Evolutionary conservation across 1,284 basidiomycete species (phyloP).

Genomic region (Sparassis latifolia): DNA sequence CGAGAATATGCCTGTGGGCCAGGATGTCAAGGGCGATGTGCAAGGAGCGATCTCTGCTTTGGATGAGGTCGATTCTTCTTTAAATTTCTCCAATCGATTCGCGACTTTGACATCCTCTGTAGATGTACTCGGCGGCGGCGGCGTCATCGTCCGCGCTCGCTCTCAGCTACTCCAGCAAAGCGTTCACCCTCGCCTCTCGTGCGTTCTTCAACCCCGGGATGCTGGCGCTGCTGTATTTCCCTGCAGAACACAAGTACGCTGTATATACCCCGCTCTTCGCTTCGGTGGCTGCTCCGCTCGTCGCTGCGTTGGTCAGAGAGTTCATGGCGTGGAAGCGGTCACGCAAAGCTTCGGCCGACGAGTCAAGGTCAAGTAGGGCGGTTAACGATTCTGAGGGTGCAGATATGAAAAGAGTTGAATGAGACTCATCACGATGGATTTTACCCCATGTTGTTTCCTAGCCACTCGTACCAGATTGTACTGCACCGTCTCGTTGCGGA

Average conservation of each 20-base stretch:
- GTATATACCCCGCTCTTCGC: constrained; percentile 92
- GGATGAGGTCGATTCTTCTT: constrained; percentile 44
- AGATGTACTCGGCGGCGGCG: constrained; percentile 38
- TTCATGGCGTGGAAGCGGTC: constrained; percentile 46
- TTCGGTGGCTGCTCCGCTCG: constrained; percentile 76
- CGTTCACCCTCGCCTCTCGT: constrained; percentile 69
- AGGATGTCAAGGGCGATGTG: constrained; percentile 70
- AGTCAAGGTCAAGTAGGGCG: no score
- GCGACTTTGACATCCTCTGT: not conserved
- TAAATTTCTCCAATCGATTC: not conserved
- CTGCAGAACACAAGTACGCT: constrained; percentile 91
- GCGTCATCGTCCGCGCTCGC: constrained; percentile 38
- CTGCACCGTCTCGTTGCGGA: no score
- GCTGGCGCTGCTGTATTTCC: constrained; percentile 94
- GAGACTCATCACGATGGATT: no score
- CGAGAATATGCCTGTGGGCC: constrained; percentile 83
- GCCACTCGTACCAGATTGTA: no score
- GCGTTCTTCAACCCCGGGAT: constrained; percentile 98
- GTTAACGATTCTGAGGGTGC: no score
- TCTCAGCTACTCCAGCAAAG: constrained; percentile 59
- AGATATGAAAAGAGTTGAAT: no score
- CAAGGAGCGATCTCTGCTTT: constrained; percentile 63
- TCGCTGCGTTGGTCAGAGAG: constrained; percentile 72
- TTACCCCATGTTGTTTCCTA: no score
- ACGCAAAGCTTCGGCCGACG: not conserved